Evolutionary conservation across 2,329 filamentous ascomycete genomes (phyloP).

Genomic region (Leptographium radiaticola): DNA sequence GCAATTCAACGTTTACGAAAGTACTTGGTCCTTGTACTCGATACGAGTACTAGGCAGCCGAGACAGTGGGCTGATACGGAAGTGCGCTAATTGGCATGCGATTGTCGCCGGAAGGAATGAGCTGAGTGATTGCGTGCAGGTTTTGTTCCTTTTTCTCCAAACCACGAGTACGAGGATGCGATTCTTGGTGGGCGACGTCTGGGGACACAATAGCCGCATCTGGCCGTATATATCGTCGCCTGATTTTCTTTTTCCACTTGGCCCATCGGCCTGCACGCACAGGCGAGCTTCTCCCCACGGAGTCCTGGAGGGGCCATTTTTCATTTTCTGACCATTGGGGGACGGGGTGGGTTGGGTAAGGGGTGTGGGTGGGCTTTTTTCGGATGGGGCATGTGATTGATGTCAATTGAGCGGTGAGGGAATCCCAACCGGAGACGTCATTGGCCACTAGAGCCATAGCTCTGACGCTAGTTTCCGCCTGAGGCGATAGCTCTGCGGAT

Average conservation of each 20-base stretch:
- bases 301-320: neutral
- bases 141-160: no score
- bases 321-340: neutral
- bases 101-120: no score
- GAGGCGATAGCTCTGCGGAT: neutral
- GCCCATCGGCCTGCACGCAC: neutral
- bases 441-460: slow-evolving; percentile 1
- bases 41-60: no score
- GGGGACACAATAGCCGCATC: neutral
- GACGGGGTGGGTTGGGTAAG: neutral
- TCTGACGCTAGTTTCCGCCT: neutral
- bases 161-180: neutral
- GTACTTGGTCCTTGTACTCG: no score
- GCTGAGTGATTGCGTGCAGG: no score
- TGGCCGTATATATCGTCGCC: neutral
- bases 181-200: neutral
- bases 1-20: no score
- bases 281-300: neutral
- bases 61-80: no score
- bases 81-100: no score
- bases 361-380: neutral
- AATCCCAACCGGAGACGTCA: neutral
- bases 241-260: neutral
- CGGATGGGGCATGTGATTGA: slow-evolving; percentile 1
- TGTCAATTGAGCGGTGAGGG: slow-evolving; percentile 3